Evolutionary conservation across 2,329 filamentous ascomycete genomes (phyloP), one percentile per base, ranked within the genome.

Genomic region (Arthrinium phaeospermum): DNA sequence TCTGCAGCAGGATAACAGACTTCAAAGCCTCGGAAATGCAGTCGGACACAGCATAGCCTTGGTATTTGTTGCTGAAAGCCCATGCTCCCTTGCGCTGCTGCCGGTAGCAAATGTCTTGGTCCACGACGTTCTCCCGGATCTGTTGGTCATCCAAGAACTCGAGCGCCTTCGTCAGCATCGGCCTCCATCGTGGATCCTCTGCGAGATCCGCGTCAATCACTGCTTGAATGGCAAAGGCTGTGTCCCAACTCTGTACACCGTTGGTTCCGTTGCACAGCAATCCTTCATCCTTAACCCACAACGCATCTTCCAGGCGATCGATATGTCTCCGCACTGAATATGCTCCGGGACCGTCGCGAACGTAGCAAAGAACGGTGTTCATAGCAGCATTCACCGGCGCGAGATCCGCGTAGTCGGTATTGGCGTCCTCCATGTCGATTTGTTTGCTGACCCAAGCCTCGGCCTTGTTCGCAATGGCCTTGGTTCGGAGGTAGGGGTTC

Each of bases 201-300:
- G 93, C 91, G 37, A 98, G 88, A 0, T 93, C 94, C 8, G 94
- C 91, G 68, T 94, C 93, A 70, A 94, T 89, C 7, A 94, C 90
- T 0, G 94, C 92, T 81, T 98, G 95, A 46, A 98, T 94, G 24
- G 92, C 85, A 79, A 98, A 98, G 0, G 95, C 89, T 0, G 96
- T 99, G 80, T 99, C 96, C 96, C 96, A 99, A 75, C 91, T 93
- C 82, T 99, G 96, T 1, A 98, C 95, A n/a, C 96, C 96, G 77
- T 99, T 98, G 12, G 96, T 99, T 49, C 96, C 96, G 77, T 98
- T 98, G 83, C 92, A 92, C 68, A 98, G 87, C 94, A 99, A 94
- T 7, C 96, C 96, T 80, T 98, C 95, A 46, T 91, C 82, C 75
- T 97, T 98, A 69, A 99, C 87, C 95, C 96, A 99, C 44, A 99